These are phyloP conservation scores for Lachancea sp. DNA, from an alignment of 805 yeast species.

Conservation along the genomic window DNA sequence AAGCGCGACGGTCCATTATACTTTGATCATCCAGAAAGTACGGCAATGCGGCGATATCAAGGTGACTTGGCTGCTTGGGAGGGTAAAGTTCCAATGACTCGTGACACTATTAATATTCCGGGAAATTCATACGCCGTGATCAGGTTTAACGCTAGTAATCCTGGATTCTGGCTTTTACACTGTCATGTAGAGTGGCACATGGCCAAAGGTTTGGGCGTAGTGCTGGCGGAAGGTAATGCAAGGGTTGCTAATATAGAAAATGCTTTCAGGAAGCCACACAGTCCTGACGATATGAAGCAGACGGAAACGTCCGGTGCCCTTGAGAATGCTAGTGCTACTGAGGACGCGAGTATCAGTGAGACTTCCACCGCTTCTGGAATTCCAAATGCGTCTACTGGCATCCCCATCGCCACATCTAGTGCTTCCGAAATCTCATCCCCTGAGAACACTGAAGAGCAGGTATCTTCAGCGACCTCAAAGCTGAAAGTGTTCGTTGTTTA, in stretches of 20 bases:
- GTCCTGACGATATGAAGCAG: neutral
- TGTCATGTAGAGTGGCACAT: constrained; percentile 73
- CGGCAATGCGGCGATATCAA: constrained; percentile 36
- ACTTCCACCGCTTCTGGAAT: neutral
- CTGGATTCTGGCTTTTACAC: constrained; percentile 78
- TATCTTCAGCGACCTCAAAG: neutral
- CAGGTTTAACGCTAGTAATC: constrained; percentile 58
- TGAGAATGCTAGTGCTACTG: too few relatives aligned
- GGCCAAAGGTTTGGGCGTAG: constrained; percentile 53
- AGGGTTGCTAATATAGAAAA: neutral
- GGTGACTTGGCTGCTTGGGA: constrained; percentile 21
- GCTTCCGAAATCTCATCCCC: constrained; percentile 1
- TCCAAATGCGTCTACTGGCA: neutral
- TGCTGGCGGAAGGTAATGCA: constrained; percentile 36
- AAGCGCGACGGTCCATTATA: constrained; percentile 37
- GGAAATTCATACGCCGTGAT: constrained; percentile 51
- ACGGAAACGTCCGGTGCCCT: neutral
- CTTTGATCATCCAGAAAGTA: constrained; percentile 35
- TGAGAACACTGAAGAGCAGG: neutral
- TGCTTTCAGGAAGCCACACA: neutral
- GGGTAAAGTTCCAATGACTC: constrained; percentile 39
- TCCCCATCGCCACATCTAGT: neutral
- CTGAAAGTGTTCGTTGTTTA: constrained; percentile 19
- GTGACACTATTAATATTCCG: constrained; percentile 61
- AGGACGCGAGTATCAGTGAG: neutral